Conservation (phyloP, 257 asterid genomes). For the Salvia rosmarinus region DNA sequence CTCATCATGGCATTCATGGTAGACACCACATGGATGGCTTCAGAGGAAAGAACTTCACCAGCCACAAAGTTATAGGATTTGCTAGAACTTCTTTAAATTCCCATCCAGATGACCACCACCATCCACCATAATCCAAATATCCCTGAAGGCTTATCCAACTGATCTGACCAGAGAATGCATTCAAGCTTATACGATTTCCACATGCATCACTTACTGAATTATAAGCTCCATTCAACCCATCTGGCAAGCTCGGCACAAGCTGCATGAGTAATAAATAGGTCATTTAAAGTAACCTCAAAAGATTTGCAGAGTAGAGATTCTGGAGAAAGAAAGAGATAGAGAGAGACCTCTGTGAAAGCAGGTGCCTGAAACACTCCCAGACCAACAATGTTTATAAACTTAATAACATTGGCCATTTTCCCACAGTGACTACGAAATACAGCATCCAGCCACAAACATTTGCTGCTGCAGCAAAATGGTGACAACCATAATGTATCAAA, state of each 20-base stretch:
- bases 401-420: slow-evolving; percentile 69
- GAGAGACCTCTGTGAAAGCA: slow-evolving; percentile 64
- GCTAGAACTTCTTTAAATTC: slow-evolving; percentile 41
- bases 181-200: slow-evolving; percentile 47
- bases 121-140: slow-evolving; percentile 41
- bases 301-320: neutral
- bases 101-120: slow-evolving; percentile 43
- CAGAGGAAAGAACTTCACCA: slow-evolving; percentile 40
- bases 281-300: neutral
- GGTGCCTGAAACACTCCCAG: slow-evolving; percentile 81
- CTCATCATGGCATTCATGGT: slow-evolving; percentile 46
- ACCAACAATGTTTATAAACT: slow-evolving; percentile 77
- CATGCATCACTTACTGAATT: slow-evolving; percentile 57
- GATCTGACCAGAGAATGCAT: slow-evolving; percentile 56
- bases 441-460: slow-evolving; percentile 55
- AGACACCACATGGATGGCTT: slow-evolving; percentile 40
- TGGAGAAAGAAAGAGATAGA: slow-evolving; percentile 19
- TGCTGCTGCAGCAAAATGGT: slow-evolving; percentile 49
- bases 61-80: slow-evolving; percentile 42
- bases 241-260: slow-evolving; percentile 80
- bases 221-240: slow-evolving; percentile 57
- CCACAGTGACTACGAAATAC: slow-evolving; percentile 63
- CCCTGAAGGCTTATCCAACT: slow-evolving; percentile 39
- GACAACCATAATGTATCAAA: slow-evolving; percentile 44
- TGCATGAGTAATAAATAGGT: slow-evolving; percentile 33